These are phyloP conservation scores for Boechera retrofracta DNA, from an alignment of 345 rosid species.

Conservation along the genomic window DNA sequence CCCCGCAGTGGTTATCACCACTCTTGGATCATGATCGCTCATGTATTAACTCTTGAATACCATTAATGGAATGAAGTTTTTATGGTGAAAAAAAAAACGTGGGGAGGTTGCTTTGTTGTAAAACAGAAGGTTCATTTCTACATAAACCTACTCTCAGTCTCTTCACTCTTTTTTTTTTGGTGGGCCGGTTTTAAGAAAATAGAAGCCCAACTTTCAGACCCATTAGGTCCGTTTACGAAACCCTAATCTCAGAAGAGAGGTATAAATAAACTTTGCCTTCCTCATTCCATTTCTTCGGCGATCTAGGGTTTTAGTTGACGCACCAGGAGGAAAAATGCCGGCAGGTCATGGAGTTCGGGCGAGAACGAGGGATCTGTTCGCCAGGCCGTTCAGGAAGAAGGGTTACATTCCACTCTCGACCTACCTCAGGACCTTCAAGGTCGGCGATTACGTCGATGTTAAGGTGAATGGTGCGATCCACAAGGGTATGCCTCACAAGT, in stretches of 20 bases:
- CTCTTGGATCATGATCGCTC: too few relatives aligned
- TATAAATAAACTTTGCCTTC: neutral
- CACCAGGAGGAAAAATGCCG: constrained; percentile 50
- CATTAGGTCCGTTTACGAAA: constrained; percentile 26
- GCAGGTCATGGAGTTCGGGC: constrained; percentile 74
- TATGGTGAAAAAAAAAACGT: too few relatives aligned
- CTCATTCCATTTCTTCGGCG: neutral
- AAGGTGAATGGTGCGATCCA: constrained; percentile 85
- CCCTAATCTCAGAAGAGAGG: constrained; percentile 18
- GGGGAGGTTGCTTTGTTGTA: neutral
- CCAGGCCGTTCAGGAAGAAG: constrained; percentile 82
- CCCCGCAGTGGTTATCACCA: too few relatives aligned
- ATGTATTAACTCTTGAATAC: too few relatives aligned
- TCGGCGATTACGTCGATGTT: constrained; percentile 76
- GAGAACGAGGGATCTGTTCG: constrained; percentile 72
- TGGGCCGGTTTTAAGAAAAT: neutral
- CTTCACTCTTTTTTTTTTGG: neutral
- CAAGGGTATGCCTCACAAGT: constrained; percentile 94
- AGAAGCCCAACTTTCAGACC: constrained; percentile 16
- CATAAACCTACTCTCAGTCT: neutral
- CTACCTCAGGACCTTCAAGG: constrained; percentile 70
- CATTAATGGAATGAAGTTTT: too few relatives aligned
- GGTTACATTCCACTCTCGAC: constrained; percentile 74
- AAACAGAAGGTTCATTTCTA: neutral
- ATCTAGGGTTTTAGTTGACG: constrained; percentile 22